These are phyloP conservation scores for Cyberlindnera euphorbiae DNA, from an alignment of 805 yeast genomes.

Conservation along the genomic window DNA sequence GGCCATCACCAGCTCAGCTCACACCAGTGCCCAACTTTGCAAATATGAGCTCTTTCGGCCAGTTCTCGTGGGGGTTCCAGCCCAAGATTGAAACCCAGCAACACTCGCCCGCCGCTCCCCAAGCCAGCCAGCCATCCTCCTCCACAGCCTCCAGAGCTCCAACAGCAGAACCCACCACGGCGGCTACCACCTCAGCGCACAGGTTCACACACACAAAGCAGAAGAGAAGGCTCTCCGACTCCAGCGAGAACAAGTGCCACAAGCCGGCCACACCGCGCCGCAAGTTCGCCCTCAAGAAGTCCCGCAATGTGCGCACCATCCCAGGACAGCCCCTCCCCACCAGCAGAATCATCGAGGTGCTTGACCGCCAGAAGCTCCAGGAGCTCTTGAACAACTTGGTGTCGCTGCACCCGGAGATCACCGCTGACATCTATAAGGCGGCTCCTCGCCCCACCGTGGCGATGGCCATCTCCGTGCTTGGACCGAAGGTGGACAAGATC, in stretches of 20 bases:
- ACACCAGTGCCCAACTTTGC: neutral
- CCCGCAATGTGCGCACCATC: conserved; percentile 23
- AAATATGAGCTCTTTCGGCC: conserved; percentile 18
- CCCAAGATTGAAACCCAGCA: conserved; percentile 28
- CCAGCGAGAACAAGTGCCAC: conserved; percentile 1
- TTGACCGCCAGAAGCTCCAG: conserved; percentile 55
- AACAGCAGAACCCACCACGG: conserved; percentile 1
- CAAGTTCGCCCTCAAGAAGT: conserved; percentile 1
- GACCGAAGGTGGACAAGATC: conserved; percentile 36
- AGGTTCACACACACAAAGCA: neutral
- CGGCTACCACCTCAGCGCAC: neutral
- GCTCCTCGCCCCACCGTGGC: conserved; percentile 57
- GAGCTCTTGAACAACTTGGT: conserved; percentile 49
- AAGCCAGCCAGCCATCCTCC: neutral
- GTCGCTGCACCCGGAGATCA: conserved; percentile 56
- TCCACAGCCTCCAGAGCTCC: neutral
- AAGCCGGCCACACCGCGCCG: conserved; percentile 6
- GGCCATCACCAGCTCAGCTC: too few species aligned
- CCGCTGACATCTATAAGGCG: conserved; percentile 41
- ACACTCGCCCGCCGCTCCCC: too few species aligned
- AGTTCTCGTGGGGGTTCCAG: conserved; percentile 25
- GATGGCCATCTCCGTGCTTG: conserved; percentile 48
- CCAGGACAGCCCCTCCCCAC: conserved; percentile 59
- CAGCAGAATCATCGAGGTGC: conserved; percentile 59
- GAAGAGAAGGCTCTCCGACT: conserved; percentile 8